A percentile compares a stretch with the other conserved stretches of the same genome.
phyloP scores from a whole-genome alignment of 495 filamentous ascomycete species.

The Aspergillus bertholletiae region DNA sequence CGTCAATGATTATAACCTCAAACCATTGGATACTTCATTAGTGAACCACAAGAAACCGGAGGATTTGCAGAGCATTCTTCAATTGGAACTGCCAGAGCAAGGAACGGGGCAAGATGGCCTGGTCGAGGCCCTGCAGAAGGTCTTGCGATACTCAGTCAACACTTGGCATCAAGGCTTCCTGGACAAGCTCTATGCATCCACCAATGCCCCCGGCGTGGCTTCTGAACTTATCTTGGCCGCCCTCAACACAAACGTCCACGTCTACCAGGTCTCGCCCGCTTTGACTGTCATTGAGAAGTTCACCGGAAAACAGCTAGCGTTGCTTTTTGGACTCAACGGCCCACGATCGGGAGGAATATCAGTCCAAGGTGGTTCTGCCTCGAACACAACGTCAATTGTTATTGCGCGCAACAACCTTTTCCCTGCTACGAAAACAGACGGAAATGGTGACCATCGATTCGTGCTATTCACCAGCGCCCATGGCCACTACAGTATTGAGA shows the following conservation, averaged over 20 bases:
- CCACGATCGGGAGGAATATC: constrained; percentile 78
- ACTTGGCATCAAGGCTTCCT: constrained; percentile 96
- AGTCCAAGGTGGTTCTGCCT: constrained; percentile 81
- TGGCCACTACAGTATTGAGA: constrained; percentile 93
- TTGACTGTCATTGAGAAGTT: constrained; percentile 82
- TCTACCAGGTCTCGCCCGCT: constrained; percentile 87
- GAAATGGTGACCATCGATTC: constrained; percentile 62
- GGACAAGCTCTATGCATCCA: constrained; percentile 85
- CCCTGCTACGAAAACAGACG: constrained; percentile 68
- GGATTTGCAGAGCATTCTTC: constrained; percentile 61
- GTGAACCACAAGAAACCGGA: constrained; percentile 69
- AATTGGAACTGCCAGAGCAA: constrained; percentile 60
- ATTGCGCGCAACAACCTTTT: constrained; percentile 85
- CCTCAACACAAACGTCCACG: constrained; percentile 87
- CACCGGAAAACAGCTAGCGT: constrained; percentile 64
- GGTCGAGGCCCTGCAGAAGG: constrained; percentile 56
- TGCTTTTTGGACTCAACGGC: constrained; percentile 70
- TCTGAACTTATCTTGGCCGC: constrained; percentile 78
- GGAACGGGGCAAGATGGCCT: constrained; percentile 71
- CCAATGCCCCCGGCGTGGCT: constrained; percentile 78
- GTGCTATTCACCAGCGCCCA: constrained; percentile 86
- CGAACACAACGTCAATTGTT: constrained; percentile 83
- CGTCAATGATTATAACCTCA: constrained; percentile 32
- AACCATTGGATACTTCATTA: constrained; percentile 53
- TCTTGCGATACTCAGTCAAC: constrained; percentile 83